A percentile compares a stretch with the other conserved stretches of the same genome.
Conservation (phyloP, 768 basidiomycete genomes). For the Lactifluus rugatus region DNA sequence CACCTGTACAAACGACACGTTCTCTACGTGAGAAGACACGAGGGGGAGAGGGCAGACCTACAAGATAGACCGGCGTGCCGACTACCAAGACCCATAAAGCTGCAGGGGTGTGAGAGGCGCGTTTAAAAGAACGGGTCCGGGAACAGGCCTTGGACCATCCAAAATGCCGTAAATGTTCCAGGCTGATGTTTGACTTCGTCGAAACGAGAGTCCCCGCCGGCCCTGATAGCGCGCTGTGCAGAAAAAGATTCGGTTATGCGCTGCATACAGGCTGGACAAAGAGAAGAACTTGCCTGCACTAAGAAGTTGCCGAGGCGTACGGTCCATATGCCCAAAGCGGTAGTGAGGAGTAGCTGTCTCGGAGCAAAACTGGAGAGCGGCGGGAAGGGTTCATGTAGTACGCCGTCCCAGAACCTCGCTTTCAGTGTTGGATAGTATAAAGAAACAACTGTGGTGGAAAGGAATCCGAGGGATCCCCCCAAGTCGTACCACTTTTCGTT, state of each 20-base stretch:
- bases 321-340: conserved; percentile 35
- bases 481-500: conserved; percentile 62
- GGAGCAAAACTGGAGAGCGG: conserved; percentile 42
- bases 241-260: not conserved
- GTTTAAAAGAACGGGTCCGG: not conserved
- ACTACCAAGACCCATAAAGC: conserved; percentile 51
- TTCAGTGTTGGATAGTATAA: conserved; percentile 45
- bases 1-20: conserved; percentile 21
- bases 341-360: conserved; percentile 32
- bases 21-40: not conserved
- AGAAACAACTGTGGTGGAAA: conserved; percentile 51
- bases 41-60: conserved; percentile 18
- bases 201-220: conserved; percentile 57
- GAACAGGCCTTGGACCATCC: conserved; percentile 48
- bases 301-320: conserved; percentile 54
- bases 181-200: conserved; percentile 45
- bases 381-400: conserved; percentile 29
- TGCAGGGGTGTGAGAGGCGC: conserved; percentile 18
- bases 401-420: conserved; percentile 27
- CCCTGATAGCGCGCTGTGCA: conserved; percentile 36
- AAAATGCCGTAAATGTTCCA: conserved; percentile 42
- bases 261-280: not conserved
- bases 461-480: conserved; percentile 54
- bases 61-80: conserved; percentile 59
- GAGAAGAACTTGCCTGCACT: conserved; percentile 32